Evolutionary conservation across 2,329 filamentous ascomycete genomes (phyloP).

Genomic region (Rhinocladiella similis): DNA sequence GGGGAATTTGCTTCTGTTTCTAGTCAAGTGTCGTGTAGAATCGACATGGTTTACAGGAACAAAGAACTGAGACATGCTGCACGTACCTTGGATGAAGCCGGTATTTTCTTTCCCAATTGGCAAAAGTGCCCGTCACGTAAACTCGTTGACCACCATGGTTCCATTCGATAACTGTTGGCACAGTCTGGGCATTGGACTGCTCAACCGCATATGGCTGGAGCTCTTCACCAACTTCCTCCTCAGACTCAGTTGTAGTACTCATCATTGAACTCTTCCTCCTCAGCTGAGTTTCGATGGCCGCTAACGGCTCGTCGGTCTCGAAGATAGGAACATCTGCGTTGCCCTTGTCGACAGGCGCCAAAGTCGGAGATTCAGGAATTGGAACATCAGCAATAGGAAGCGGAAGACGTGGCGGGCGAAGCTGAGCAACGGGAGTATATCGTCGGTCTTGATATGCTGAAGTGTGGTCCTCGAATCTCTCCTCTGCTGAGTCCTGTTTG

Average conservation of each 20-base stretch:
- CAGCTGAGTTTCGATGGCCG: constrained; percentile 52
- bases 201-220: constrained; percentile 60
- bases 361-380: constrained; percentile 85
- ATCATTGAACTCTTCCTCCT: constrained; percentile 57
- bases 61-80: constrained; percentile 15
- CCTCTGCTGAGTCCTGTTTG: constrained; percentile 23
- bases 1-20: constrained; percentile 1
- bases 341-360: constrained; percentile 65
- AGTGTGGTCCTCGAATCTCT: constrained; percentile 22
- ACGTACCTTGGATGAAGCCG: constrained; percentile 81
- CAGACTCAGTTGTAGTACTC: constrained; percentile 64
- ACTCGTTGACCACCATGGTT: constrained; percentile 78
- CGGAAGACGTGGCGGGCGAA: constrained; percentile 77
- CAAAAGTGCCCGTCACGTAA: constrained; percentile 92
- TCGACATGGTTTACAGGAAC: constrained; percentile 11
- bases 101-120: constrained; percentile 95
- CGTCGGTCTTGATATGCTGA: constrained; percentile 22
- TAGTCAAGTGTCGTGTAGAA: constrained; percentile 9
- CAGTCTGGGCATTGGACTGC: constrained; percentile 69
- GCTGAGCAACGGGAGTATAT: constrained; percentile 24
- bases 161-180: constrained; percentile 88
- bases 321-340: constrained; percentile 57
- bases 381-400: constrained; percentile 93
- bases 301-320: constrained; percentile 46
- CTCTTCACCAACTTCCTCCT: constrained; percentile 73